A percentile compares a stretch with the other conserved stretches of the same genome.
These are phyloP conservation scores for Avena sativa DNA, from an alignment of 176 grass and related monocot genomes.

Conservation along the genomic window DNA sequence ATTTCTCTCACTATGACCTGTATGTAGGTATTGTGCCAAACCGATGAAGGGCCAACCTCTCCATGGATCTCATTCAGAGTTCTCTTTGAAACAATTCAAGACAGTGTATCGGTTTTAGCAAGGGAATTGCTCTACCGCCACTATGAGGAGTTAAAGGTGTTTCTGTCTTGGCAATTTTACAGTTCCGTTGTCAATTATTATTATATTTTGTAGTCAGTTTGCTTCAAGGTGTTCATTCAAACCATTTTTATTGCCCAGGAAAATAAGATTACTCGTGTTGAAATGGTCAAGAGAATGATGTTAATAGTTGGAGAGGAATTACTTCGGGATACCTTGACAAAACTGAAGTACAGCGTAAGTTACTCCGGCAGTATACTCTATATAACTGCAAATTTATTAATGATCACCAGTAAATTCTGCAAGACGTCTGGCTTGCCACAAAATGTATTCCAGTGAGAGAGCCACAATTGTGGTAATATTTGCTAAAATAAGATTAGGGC, in stretches of 20 bases:
- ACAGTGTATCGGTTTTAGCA: slow-evolving; percentile 38
- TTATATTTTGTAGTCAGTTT: not conserved
- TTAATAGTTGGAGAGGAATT: slow-evolving; percentile 58
- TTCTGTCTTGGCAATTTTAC: not conserved
- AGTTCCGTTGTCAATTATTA: slow-evolving; percentile 6
- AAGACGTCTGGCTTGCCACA: not conserved
- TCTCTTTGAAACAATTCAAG: slow-evolving; percentile 58
- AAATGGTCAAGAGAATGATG: slow-evolving; percentile 65
- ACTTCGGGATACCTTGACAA: slow-evolving; percentile 44
- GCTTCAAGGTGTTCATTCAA: slow-evolving; percentile 9
- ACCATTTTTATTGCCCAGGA: slow-evolving; percentile 45
- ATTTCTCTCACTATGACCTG: slow-evolving; percentile 20
- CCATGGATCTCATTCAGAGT: slow-evolving; percentile 58
- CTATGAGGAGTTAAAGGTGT: slow-evolving; percentile 64
- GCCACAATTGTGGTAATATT: not conserved
- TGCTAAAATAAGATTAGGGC: not conserved
- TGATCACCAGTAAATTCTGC: not conserved
- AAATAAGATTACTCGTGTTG: slow-evolving; percentile 58
- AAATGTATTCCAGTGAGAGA: not conserved
- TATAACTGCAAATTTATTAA: not conserved
- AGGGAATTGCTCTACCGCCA: slow-evolving; percentile 63
- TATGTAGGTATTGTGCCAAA: slow-evolving; percentile 42
- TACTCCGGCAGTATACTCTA: not conserved
- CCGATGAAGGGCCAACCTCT: slow-evolving; percentile 52
- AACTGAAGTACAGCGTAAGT: slow-evolving; percentile 57